Base-by-base conservation (phyloP, 345 rosid genomes). In the Corymbia maculata region DNA sequence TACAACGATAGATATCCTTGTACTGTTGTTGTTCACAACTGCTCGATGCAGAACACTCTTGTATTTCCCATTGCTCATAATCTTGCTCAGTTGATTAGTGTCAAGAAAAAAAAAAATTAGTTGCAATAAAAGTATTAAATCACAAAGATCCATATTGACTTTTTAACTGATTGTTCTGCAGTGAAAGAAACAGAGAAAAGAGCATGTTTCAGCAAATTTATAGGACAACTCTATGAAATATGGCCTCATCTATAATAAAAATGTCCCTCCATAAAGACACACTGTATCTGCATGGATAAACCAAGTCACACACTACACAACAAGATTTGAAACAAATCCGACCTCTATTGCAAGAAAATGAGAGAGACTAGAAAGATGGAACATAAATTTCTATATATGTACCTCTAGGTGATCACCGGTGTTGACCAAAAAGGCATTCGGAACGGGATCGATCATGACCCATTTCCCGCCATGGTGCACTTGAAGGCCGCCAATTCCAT, bases 391-490 rank as follows among this genome's bases (percentile, higher is more conserved):
- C 14, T n/a, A 61, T 22, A 11, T 15, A 59, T 7, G 47, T 32
- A 94, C 96, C 95, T 95, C 95, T 64, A 93, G 52, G 50, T 95
- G 95, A 89, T 93, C 96, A 3, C 92, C 92, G 6, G 89, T 88
- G 89, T 93, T 93, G 64, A 93, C 94, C n/a, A 94, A 89, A 70
- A 95, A 90, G 26, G 94, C 94, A 51, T 90, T 88, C 21, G 93
- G 91, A 30, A 86, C 45, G 80, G 90, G 86, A 86, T 90, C 80
- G 3, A 92, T 93, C 22, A 88, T 87, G 75, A 93, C 75, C 97
- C 97, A 94, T 68, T 93, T 92, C 22, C 92, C 96, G 19, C 88
- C 87, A 86, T 92, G 96, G 6, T 87, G 86, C 42, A 95, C 85
- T 86, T 94, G 94, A 57, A 95, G 95, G 52, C 96, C 95, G 45